Evolutionary conservation across 1,284 basidiomycete species (phyloP).

Genomic region (Heimioporus punctisporus): DNA sequence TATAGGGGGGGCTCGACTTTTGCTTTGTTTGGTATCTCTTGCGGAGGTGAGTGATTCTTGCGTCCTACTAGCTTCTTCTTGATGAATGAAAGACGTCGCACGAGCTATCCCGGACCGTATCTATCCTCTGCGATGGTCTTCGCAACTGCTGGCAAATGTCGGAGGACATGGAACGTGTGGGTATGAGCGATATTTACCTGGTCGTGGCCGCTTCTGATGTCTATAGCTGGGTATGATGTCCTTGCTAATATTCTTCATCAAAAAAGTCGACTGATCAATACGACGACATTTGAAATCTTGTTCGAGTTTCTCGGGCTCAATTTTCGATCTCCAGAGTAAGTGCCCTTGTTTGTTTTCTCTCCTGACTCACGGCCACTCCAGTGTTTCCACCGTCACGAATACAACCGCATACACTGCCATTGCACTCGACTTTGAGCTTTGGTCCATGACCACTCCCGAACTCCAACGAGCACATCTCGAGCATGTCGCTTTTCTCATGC

Average conservation of each 20-base stretch:
- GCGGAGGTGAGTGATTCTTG: constrained; percentile 52
- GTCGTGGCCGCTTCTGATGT: constrained; percentile 8
- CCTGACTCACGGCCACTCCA: constrained; percentile 32
- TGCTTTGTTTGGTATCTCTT: constrained; percentile 79
- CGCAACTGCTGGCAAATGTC: constrained; percentile 90
- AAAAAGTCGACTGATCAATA: constrained; percentile 79
- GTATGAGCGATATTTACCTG: constrained; percentile 44
- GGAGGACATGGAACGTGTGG: constrained; percentile 88
- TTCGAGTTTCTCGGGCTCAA: constrained; percentile 87
- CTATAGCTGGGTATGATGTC: constrained; percentile 85
- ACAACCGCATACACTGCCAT: constrained; percentile 82
- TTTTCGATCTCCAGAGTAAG: constrained; percentile 80
- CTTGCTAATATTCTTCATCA: constrained; percentile 74
- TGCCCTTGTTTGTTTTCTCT: constrained; percentile 2
- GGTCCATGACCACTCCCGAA: constrained; percentile 71
- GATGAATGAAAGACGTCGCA: constrained; percentile 54
- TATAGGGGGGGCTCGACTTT: constrained; percentile 81
- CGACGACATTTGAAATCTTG: constrained; percentile 75
- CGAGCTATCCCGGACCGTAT: constrained; percentile 72
- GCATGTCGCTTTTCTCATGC: constrained; percentile 78
- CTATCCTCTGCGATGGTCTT: constrained; percentile 77
- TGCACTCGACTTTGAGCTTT: constrained; percentile 90
- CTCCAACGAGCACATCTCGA: constrained; percentile 81
- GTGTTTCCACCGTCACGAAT: constrained; percentile 83
- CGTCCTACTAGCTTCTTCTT: neutral